phyloP scores from a whole-genome alignment of 225 moss, liverwort and hornwort species.

The Thuidium tamariscinum region DNA sequence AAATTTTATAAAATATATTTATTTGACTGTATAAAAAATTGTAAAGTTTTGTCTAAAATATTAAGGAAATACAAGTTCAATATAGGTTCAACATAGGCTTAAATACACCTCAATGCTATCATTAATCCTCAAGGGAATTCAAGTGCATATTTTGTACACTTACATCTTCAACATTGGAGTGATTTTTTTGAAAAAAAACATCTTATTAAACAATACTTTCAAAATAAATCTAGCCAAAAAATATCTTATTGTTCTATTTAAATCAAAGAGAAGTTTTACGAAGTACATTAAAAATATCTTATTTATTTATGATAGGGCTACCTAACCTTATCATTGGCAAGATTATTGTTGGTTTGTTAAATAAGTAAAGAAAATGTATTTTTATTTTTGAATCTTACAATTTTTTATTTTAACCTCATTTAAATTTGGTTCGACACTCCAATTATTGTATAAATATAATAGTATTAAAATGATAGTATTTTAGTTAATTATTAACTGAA shows the following conservation, averaged over 20 bases:
- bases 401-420: no score
- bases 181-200: not conserved
- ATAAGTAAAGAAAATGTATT: not conserved
- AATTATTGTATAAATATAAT: not conserved
- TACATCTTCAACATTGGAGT: rapidly evolving
- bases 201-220: not conserved
- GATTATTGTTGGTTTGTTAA: not conserved
- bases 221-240: not conserved
- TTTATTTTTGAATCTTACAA: not conserved
- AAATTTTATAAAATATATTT: no score
- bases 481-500: not conserved
- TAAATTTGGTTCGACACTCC: not conserved
- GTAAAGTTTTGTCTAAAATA: not conserved
- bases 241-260: not conserved
- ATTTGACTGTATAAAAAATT: no score
- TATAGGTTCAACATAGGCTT: no score
- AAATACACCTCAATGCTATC: not conserved
- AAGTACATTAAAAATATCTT: not conserved
- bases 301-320: not conserved
- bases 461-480: not conserved
- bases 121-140: not conserved
- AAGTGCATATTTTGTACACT: not conserved
- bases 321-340: not conserved
- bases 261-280: not conserved
- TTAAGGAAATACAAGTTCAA: not conserved